These are phyloP conservation scores for Calonectria leucothoes DNA, from an alignment of 2,329 filamentous ascomycete species.

Conservation along the genomic window DNA sequence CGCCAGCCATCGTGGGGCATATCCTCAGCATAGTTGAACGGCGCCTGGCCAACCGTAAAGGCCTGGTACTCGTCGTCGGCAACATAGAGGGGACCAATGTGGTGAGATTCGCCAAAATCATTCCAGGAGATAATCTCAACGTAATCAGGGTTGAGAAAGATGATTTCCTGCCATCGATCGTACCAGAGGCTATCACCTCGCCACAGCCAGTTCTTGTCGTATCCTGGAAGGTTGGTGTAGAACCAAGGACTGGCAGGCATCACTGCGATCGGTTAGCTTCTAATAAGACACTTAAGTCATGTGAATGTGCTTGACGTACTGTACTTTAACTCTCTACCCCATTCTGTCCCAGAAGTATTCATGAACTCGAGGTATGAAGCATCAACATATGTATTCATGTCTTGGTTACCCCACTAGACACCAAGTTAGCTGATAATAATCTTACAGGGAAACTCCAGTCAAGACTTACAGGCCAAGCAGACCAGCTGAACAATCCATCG, in stretches of 20 bases:
- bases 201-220: conserved; percentile 14
- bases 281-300: neutral
- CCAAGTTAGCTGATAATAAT: neutral
- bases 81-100: conserved; percentile 4
- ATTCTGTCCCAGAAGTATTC: neutral
- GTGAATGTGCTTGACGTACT: neutral
- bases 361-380: conserved; percentile 13
- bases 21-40: neutral
- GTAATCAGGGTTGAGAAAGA: conserved; percentile 6
- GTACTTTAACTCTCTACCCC: neutral
- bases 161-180: conserved; percentile 9
- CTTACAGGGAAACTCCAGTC: neutral
- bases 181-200: neutral
- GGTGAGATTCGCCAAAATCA: conserved; percentile 2
- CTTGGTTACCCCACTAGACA: neutral
- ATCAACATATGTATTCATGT: conserved; percentile 17
- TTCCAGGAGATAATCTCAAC: conserved; percentile 13
- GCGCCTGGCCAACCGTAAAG: neutral
- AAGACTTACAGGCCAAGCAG: conserved; percentile 7
- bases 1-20: conserved; percentile 11
- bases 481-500: conserved; percentile 16
- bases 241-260: conserved; percentile 13
- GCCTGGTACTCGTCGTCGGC: neutral
- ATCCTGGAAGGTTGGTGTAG: conserved; percentile 10
- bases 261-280: neutral